Evolutionary conservation across 164 flowering plant species (phyloP).

Genomic region (Aristolochia fimbriata): DNA sequence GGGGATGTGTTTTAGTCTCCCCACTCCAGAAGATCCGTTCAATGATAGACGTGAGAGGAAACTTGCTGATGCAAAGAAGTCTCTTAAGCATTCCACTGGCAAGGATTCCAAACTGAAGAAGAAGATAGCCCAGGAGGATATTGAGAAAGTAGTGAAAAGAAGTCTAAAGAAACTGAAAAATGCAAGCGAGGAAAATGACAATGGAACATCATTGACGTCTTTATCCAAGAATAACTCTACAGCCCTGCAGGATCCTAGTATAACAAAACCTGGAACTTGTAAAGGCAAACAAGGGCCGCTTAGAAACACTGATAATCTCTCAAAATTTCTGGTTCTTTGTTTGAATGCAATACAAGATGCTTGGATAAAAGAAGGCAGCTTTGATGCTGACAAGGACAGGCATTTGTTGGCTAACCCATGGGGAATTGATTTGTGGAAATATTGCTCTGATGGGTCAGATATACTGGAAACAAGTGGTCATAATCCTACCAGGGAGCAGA

Average conservation of each 20-base stretch:
- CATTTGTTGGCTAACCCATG: slow-evolving; percentile 47
- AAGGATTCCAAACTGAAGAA: background rate
- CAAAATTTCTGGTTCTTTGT: slow-evolving; percentile 65
- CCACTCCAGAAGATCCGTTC: slow-evolving; percentile 87
- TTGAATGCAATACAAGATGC: slow-evolving; percentile 59
- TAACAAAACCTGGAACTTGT: background rate
- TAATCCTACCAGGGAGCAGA: slow-evolving; percentile 45
- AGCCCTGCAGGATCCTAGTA: slow-evolving; percentile 3
- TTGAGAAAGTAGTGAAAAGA: slow-evolving; percentile 4
- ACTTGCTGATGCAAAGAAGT: slow-evolving; percentile 8
- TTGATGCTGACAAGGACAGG: slow-evolving; percentile 17
- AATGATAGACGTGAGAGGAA: slow-evolving; percentile 50
- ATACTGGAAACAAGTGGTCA: slow-evolving; percentile 51
- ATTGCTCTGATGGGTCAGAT: slow-evolving; percentile 43
- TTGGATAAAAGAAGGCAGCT: slow-evolving; percentile 23
- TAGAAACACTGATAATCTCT: slow-evolving; percentile 31
- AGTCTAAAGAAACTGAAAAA: slow-evolving; percentile 10
- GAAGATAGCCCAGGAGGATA: slow-evolving; percentile 2
- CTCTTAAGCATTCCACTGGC: background rate
- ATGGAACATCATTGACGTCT: too few relatives aligned
- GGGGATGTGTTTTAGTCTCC: slow-evolving; percentile 96
- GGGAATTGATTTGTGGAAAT: slow-evolving; percentile 83
- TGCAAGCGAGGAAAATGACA: slow-evolving; percentile 3
- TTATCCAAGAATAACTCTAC: background rate
- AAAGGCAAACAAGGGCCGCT: slow-evolving; percentile 8